Base-by-base conservation (phyloP, 163 green algal genomes). In the Prototheca stagnorum region DNA sequence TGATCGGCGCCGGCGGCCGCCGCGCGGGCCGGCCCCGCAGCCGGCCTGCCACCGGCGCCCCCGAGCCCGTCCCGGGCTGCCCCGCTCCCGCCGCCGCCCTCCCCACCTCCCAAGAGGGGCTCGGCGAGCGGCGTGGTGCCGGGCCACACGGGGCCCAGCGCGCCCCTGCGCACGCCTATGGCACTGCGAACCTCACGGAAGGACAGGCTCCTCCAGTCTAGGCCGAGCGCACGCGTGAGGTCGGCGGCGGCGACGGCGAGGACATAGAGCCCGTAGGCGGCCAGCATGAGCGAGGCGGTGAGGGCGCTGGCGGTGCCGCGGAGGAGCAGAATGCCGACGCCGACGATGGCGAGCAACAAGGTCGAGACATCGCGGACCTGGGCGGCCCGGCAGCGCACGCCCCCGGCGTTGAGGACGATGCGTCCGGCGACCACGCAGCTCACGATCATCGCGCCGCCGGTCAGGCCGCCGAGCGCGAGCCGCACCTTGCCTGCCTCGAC, bases 371-470 rank as follows among this genome's bases (percentile, higher is more conserved):
- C 83, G 0, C 83, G 61, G 16, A 87, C 55, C 37, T 82, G 82
- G 7, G 83, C 83, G 1, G 74, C 75, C 0, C 73, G 51, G 20
- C 68, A 79, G 48, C 63, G 72, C 23, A 73, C 75, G 2, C 81
- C 81, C 5, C 55, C 36, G 26, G 39, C 56, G 4, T 71, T 43
- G 1, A 62, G 54, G 27, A 88, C 47, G 24, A 88, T 61, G 36
- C 73, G 59, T 1, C 75, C 75, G 15, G 71, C 79, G 33, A 93
- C 80, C 11, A 89, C 65, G 41, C 67, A 83, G 39, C 80, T 75
- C 5, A 93, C 80, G 71, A 93, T 92, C 76, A 93, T 86, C 46
- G 72, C 78, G 11, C 71, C 81, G 12, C 82, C 81, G 61, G 69
- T 82, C 15, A 92, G 64, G 1, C 73, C 74, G 2, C 79, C 78